A percentile compares a stretch with the other conserved stretches of the same genome.
Conservation (phyloP, 108 stramenopile species). For the Nitzschia inconspicua region DNA sequence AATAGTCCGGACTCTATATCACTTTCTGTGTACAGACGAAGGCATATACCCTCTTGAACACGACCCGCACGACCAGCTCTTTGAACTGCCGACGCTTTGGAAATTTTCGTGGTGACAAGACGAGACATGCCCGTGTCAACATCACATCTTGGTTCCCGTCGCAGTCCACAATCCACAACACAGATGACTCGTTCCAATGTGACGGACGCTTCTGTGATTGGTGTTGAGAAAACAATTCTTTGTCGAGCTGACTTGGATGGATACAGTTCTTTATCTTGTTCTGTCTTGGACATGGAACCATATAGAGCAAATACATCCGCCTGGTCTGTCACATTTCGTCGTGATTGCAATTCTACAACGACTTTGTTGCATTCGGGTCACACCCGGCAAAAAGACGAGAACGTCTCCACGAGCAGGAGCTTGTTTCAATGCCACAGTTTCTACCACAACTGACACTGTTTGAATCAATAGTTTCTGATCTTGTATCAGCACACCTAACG, state of each 20-base stretch:
- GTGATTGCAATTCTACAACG: conserved; percentile 38
- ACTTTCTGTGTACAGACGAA: conserved; percentile 67
- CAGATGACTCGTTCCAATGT: conserved; percentile 78
- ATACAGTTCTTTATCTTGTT: conserved; percentile 68
- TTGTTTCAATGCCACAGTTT: conserved; percentile 26
- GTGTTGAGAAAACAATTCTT: conserved; percentile 74
- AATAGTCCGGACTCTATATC: conserved; percentile 34
- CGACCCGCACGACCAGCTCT: conserved; percentile 87
- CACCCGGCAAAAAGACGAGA: conserved; percentile 83
- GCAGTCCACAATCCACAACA: conserved; percentile 78
- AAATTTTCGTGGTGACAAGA: conserved; percentile 56
- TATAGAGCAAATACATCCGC: conserved; percentile 64
- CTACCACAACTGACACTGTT: conserved; percentile 41
- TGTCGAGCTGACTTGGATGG: conserved; percentile 18
- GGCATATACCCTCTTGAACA: conserved; percentile 71
- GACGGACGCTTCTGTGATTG: conserved; percentile 84
- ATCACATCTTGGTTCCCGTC: conserved; percentile 70
- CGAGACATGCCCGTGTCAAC: conserved; percentile 65
- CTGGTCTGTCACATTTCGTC: conserved; percentile 14
- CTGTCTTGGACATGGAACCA: conserved; percentile 55
- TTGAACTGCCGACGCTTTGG: conserved; percentile 69
- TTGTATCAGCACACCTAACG: conserved; percentile 8
- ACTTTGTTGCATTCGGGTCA: conserved; percentile 71
- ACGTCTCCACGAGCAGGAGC: conserved; percentile 64
- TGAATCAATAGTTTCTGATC: conserved; percentile 25